Evolutionary conservation across 2,329 filamentous ascomycete genomes (phyloP).

Genomic region (Aspergillus tanneri): DNA sequence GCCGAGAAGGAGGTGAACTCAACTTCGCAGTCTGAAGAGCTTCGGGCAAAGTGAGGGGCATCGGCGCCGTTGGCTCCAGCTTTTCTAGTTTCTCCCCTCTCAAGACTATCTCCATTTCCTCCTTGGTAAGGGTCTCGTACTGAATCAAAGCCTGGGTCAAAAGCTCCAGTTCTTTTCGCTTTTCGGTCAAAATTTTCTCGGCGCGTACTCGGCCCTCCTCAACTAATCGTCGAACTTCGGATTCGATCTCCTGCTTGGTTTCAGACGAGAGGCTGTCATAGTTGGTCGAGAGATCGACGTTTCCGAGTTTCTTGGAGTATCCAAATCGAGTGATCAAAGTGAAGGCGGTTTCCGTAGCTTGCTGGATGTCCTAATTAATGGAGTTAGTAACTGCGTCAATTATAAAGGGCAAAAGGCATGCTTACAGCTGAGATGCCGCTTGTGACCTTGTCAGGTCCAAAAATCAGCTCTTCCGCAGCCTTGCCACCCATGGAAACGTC

Average conservation of each 20-base stretch:
- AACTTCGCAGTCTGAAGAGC: slow-evolving; percentile 34
- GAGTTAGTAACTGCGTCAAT: slow-evolving; percentile 16
- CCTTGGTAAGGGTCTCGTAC: slow-evolving; percentile 87
- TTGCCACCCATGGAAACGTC: slow-evolving; percentile 82
- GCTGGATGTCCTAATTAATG: slow-evolving; percentile 68
- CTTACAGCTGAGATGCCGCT: slow-evolving; percentile 78
- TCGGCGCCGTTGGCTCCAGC: slow-evolving; percentile 52
- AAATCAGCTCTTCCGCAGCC: slow-evolving; percentile 85
- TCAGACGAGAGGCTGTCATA: slow-evolving; percentile 80
- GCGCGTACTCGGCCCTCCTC: slow-evolving; percentile 79
- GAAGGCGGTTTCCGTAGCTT: slow-evolving; percentile 79
- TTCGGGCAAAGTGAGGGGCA: slow-evolving; percentile 68
- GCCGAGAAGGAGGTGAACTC: slow-evolving; percentile 24
- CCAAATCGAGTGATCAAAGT: slow-evolving; percentile 84
- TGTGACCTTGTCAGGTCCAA: slow-evolving; percentile 86
- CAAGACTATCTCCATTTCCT: slow-evolving; percentile 88
- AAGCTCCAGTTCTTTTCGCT: slow-evolving; percentile 80
- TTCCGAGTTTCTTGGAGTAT: slow-evolving; percentile 84
- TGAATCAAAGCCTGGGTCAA: slow-evolving; percentile 86
- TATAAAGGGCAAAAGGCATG: slow-evolving; percentile 15
- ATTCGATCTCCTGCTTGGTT: slow-evolving; percentile 82
- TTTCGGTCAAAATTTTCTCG: slow-evolving; percentile 66
- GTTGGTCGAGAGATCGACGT: slow-evolving; percentile 80
- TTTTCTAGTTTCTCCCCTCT: slow-evolving; percentile 79
- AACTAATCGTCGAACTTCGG: slow-evolving; percentile 80